phyloP scores from a whole-genome alignment of 2,329 filamentous ascomycete species.

The Penicillium sp. region DNA sequence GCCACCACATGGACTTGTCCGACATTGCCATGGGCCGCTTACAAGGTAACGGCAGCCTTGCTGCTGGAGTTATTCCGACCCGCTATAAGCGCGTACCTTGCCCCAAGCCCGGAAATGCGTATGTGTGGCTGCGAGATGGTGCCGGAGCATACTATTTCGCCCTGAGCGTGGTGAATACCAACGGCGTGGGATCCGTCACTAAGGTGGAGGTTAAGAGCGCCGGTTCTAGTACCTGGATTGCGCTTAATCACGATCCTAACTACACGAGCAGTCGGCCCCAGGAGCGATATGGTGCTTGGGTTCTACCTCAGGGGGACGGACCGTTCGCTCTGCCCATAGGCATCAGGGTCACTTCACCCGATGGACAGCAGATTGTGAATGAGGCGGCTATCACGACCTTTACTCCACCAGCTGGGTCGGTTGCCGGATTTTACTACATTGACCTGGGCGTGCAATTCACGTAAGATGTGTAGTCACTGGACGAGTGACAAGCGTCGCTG shows the following conservation, averaged over 20 bases:
- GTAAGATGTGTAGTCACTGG: neutral
- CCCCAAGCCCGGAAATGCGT: slow-evolving; percentile 1
- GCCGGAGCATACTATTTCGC: neutral
- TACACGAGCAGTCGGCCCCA: slow-evolving; percentile 4
- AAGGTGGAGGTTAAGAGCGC: neutral
- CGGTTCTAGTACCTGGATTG: neutral
- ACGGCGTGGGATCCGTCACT: neutral
- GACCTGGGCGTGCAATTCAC: slow-evolving; percentile 3
- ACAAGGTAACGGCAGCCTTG: slow-evolving; percentile 2
- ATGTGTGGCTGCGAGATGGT: slow-evolving; percentile 1
- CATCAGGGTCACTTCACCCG: slow-evolving; percentile 1
- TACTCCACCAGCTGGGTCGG: neutral
- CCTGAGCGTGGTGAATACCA: neutral
- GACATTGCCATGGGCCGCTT: slow-evolving; percentile 5
- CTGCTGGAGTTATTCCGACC: neutral
- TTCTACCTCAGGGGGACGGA: neutral
- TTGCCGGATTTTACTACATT: slow-evolving; percentile 2
- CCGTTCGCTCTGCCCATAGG: neutral
- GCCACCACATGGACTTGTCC: slow-evolving; percentile 2
- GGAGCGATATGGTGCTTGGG: slow-evolving; percentile 4
- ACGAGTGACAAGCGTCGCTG: neutral
- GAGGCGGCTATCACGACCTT: neutral
- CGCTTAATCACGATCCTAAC: slow-evolving; percentile 1
- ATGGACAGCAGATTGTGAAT: slow-evolving; percentile 6
- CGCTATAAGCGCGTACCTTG: neutral